Conservation (phyloP, 1,284 basidiomycete genomes). For the Leccinum fuscescens region DNA sequence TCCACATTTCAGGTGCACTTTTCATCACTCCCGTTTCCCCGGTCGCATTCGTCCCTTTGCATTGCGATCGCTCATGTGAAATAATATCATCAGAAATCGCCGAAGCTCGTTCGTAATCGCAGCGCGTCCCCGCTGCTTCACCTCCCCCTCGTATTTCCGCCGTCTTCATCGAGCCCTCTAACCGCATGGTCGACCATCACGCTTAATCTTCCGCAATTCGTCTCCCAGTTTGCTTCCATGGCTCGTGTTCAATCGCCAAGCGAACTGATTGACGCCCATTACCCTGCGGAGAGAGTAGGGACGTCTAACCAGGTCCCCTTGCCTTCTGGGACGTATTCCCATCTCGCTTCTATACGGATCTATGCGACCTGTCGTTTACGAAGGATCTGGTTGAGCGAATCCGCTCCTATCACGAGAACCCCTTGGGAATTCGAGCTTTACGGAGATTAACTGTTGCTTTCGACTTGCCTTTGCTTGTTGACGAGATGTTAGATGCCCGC, state of each 20-base stretch:
- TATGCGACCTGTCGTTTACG: slow-evolving; percentile 80
- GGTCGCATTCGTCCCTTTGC: background rate
- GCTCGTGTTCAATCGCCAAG: slow-evolving; percentile 32
- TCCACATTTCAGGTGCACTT: slow-evolving; percentile 78
- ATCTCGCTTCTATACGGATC: slow-evolving; percentile 70
- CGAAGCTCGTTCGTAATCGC: slow-evolving; percentile 45
- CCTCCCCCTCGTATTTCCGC: slow-evolving; percentile 70
- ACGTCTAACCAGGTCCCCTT: slow-evolving; percentile 30
- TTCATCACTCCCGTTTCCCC: background rate
- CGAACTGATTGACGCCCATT: slow-evolving; percentile 28
- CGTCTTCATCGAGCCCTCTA: slow-evolving; percentile 49
- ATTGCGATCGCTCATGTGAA: slow-evolving; percentile 7
- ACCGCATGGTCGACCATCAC: slow-evolving; percentile 74
- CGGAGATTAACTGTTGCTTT: slow-evolving; percentile 29
- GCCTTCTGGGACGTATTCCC: slow-evolving; percentile 60
- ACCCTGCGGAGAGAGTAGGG: slow-evolving; percentile 21
- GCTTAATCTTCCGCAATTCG: slow-evolving; percentile 57
- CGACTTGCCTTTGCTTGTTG: slow-evolving; percentile 11
- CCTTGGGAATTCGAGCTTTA: slow-evolving; percentile 75
- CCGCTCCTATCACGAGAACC: slow-evolving; percentile 43
- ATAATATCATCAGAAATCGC: slow-evolving; percentile 47
- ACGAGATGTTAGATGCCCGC: slow-evolving; percentile 19
- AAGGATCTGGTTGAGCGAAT: slow-evolving; percentile 75
- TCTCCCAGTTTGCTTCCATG: slow-evolving; percentile 62
- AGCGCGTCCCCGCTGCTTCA: slow-evolving; percentile 57